Base-by-base conservation (phyloP, 371 early-diverging fungal genomes). In the Batkoa obscura region DNA sequence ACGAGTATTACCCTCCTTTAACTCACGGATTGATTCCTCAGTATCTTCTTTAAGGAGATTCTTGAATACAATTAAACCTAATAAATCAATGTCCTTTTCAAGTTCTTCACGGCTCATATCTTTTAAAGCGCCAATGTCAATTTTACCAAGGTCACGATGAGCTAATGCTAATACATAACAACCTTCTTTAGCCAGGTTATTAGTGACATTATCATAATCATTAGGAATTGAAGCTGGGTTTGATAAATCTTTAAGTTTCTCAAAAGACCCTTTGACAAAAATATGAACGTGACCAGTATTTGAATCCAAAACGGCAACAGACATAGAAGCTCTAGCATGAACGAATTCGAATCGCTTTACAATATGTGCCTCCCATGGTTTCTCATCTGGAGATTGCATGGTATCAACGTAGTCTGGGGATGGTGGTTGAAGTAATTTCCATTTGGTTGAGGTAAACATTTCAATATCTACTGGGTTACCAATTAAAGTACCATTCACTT, bases 401-500 rank as follows among this genome's bases (percentile, higher is more conserved):
- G 71, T 67, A 46, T 75, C 78, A 13, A 71, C 63, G 54, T 69
- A 65, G 2, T 65, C 58, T 51, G 62, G 53, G 23, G 17, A 10
- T 0, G 13, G 39, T 9, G 23, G 10, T 37, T 31, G 17, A 43
- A 31, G 17, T 6, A 49, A 15, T 5, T 47, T 52, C 62, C 78
- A 77, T n/a, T 71, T 67, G 2, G 88, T 83, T 33, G 79, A 76
- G 12, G 71, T 66, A 70, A 93, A 88, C 86, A 91, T 84, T 67
- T 90, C 90, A 43, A 92, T 75, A 66, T 96, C 96, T 31, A 96
- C 82, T 54, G 87, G 87, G 67, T 96, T 92, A 10, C 94, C 94
- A 52, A 90, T 76, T 37, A 76, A 73, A 50, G 72, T 74, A 23
- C 74, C 74, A 30, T 78, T 77, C 34, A 90, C 72, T 15, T 69